phyloP scores from a whole-genome alignment of 1,284 basidiomycete species.

The Fomitopsis palustris region DNA sequence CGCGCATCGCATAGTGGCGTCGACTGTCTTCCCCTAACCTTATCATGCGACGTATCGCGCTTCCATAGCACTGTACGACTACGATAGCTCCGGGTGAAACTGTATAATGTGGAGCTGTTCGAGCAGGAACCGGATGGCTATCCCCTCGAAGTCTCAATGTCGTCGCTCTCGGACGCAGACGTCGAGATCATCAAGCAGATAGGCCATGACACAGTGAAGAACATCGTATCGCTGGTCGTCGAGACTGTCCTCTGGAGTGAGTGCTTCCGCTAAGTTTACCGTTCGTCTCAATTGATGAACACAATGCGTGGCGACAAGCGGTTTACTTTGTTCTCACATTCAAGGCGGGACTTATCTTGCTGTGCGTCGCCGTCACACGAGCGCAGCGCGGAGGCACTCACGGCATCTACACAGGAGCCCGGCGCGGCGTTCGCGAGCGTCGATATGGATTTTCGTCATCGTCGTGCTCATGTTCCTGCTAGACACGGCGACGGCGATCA shows the following conservation, averaged over 20 bases:
- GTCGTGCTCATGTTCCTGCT: neutral
- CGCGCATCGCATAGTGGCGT: neutral
- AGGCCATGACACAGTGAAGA: neutral
- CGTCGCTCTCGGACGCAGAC: neutral
- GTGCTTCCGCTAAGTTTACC: neutral
- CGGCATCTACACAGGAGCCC: neutral
- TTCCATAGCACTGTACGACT: no score
- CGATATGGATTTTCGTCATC: neutral
- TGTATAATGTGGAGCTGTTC: neutral
- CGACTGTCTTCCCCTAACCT: neutral
- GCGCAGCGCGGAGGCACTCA: neutral
- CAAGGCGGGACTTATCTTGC: neutral
- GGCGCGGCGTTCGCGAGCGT: neutral
- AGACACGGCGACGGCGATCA: neutral
- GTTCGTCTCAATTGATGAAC: neutral
- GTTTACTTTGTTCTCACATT: neutral
- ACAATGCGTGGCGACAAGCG: neutral
- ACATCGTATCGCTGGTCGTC: neutral
- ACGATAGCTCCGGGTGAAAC: neutral
- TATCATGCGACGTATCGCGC: neutral
- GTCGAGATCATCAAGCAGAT: neutral
- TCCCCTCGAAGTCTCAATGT: neutral
- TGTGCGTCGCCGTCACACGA: neutral
- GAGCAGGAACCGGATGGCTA: neutral
- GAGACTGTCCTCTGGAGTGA: neutral